Base-by-base conservation (phyloP, 768 basidiomycete species). In the Tulasnella sp. region DNA sequence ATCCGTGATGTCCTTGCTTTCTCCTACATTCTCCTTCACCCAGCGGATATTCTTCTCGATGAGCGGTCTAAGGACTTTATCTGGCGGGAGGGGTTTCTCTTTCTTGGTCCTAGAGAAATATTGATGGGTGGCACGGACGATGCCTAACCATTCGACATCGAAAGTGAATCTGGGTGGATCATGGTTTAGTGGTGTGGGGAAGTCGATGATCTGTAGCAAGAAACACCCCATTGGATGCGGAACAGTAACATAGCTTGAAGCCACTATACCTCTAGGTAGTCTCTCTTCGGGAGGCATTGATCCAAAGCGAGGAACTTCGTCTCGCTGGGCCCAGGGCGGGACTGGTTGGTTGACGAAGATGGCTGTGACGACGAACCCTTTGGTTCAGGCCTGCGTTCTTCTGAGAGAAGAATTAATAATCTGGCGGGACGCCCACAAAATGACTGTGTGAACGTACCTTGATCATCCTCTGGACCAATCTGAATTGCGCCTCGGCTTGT, bases 111-210 rank as follows among this genome's bases (percentile, higher is more conserved):
- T 87, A 2, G 92, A 91, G 79, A 98, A 88, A 84, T 88, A 92
- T 0, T 91, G 91, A 79, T 95, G 90, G 81, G 96, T 92, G 0
- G 94, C 95, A 9, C 93, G 92, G 6, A 90, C 91, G 82, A 99
- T 94, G 0, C 95, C 96, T 70, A 99, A 90, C 98, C 98, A 99
- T 82, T 95, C 91, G 0, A 91, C 91, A 82, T 98, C 96, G 83
- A 89, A 98, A 18, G 88, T 87, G 29, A 98, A 79, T 0, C 80
- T 79, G 0, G 83, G 79, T 61, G 81, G 1, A 67, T 35, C n/a
- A 46, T 77, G 9, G 77, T 76, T 7, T 20, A 70, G 16, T 46
- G 83, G 81, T 0, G 82, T 80, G 10, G 86, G 85, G 35, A 94
- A 83, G 73, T 96, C 93, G 57, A 96, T 83, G 11, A 95, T 88